A percentile compares a stretch with the other conserved stretches of the same genome.
phyloP scores from a whole-genome alignment of 2,329 filamentous ascomycete genomes.

The Exophiala spinifera region DNA sequence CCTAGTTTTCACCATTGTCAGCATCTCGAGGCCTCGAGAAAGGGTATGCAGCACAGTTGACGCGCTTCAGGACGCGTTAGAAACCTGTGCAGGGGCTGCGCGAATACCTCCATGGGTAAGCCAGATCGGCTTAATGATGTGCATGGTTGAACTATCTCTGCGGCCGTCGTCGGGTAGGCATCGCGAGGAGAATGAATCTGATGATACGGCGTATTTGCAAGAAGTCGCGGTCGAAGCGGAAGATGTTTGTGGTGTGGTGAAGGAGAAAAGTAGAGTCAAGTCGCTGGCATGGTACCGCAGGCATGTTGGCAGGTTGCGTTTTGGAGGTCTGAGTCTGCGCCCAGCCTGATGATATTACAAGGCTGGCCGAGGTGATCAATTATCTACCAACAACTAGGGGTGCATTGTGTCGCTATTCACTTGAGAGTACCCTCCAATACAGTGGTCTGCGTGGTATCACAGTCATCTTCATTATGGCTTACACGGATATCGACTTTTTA shows the following conservation, averaged over 20 bases:
- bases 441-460: neutral
- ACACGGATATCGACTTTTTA: slow-evolving; percentile 14
- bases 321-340: slow-evolving; percentile 3
- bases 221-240: no score
- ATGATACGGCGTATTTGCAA: no score
- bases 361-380: no score
- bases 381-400: no score
- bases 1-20: slow-evolving; percentile 49
- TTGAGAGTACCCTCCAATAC: no score
- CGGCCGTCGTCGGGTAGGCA: slow-evolving; percentile 11
- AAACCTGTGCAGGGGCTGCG: slow-evolving; percentile 16
- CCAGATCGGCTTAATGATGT: slow-evolving; percentile 92
- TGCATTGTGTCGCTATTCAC: no score
- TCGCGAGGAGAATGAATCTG: neutral
- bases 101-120: slow-evolving; percentile 80
- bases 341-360: slow-evolving; percentile 5
- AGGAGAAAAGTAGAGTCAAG: neutral
- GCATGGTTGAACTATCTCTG: slow-evolving; percentile 52
- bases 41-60: slow-evolving; percentile 14
- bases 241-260: neutral
- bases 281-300: neutral
- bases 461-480: slow-evolving; percentile 1
- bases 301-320: neutral
- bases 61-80: slow-evolving; percentile 24
- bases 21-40: neutral